Evolutionary conservation across 352 stramenopile species (phyloP).

Genomic region (Saprolegnia parasitica): DNA sequence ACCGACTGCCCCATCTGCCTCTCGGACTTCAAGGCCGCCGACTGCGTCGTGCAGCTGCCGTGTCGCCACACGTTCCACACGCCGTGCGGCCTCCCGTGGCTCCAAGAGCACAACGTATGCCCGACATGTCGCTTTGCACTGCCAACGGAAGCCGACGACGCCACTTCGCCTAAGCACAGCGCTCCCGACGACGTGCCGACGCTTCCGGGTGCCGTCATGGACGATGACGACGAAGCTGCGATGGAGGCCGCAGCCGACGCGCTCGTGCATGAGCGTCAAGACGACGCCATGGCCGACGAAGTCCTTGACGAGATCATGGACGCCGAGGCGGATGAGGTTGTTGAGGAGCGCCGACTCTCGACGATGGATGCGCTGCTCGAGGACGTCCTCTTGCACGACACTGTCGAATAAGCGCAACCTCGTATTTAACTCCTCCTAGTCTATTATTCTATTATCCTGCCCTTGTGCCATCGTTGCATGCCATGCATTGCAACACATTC

Average conservation of each 20-base stretch:
- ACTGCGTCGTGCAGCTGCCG: conserved; percentile 58
- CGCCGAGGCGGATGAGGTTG: conserved; percentile 1
- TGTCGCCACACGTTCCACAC: conserved; percentile 77
- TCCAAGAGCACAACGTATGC: conserved; percentile 72
- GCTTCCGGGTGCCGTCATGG: background rate
- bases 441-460: background rate
- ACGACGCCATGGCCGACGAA: conserved; percentile 14
- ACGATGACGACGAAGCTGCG: background rate
- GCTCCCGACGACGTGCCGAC: background rate
- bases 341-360: background rate
- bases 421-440: background rate
- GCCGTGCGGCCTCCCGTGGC: conserved; percentile 70
- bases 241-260: conserved; percentile 7
- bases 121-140: conserved; percentile 66
- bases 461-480: no score
- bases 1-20: conserved; percentile 73
- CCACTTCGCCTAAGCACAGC: background rate
- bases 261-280: background rate
- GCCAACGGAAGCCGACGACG: conserved; percentile 35
- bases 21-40: conserved; percentile 61
- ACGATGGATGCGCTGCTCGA: background rate
- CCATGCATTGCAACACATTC: no score
- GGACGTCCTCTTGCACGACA: conserved; percentile 5
- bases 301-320: conserved; percentile 25
- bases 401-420: conserved; percentile 9